Conservation (phyloP, 1,284 basidiomycete species). For the Marasmius tenuissimus region DNA sequence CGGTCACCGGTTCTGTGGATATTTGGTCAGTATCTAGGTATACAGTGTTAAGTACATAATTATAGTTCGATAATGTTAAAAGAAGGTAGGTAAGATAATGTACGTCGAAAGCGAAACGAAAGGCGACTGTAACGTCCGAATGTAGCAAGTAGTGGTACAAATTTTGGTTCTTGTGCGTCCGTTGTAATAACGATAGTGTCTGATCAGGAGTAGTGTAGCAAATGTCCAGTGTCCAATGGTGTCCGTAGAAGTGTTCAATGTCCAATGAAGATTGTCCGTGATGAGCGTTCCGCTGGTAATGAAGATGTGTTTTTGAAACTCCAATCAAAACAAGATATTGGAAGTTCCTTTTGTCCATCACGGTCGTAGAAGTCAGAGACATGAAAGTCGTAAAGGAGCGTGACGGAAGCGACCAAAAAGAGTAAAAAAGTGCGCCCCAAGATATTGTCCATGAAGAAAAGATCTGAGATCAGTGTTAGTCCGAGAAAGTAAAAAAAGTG, state of each 20-base stretch:
- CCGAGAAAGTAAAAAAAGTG: background rate
- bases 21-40: background rate
- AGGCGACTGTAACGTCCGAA: background rate
- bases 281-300: background rate
- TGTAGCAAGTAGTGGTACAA: background rate
- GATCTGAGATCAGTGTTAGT: background rate
- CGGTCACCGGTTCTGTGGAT: background rate
- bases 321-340: background rate
- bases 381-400: constrained; percentile 3
- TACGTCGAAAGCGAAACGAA: background rate
- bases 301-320: background rate
- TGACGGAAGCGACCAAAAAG: background rate
- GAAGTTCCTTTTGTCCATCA: background rate
- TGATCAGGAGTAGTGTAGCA: background rate
- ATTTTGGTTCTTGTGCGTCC: background rate
- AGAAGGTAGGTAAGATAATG: background rate
- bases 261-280: background rate
- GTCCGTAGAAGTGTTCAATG: background rate
- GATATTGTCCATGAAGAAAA: constrained; percentile 8
- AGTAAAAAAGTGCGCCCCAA: constrained; percentile 2
- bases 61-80: background rate
- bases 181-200: background rate
- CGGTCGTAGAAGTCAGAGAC: background rate
- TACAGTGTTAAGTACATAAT: background rate
- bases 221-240: background rate